Evolutionary conservation across 495 filamentous ascomycete species (phyloP).

Genomic region (Aspergillus haitiensis): DNA sequence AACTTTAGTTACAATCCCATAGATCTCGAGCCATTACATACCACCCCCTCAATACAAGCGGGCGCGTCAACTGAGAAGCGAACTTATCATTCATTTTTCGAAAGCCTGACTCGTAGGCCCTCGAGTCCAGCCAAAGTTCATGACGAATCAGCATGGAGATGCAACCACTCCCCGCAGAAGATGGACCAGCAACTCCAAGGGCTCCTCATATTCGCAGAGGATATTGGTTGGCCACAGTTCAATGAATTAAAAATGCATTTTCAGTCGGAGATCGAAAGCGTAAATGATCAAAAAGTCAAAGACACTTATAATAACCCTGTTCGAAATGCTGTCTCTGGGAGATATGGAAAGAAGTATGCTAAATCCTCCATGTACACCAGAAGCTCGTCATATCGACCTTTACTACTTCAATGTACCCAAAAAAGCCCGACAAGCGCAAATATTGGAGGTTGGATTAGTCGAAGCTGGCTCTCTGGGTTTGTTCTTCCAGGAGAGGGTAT

Average conservation of each 20-base stretch:
- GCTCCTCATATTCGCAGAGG: slow-evolving; percentile 50
- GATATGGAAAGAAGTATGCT: not conserved
- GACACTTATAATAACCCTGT: slow-evolving; percentile 16
- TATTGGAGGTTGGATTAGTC: slow-evolving; percentile 72
- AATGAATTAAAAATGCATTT: slow-evolving; percentile 32
- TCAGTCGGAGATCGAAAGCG: slow-evolving; percentile 22
- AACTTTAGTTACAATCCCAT: slow-evolving; percentile 24
- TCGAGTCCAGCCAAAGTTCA: slow-evolving; percentile 9
- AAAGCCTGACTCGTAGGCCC: slow-evolving; percentile 28
- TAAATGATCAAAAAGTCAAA: slow-evolving; percentile 11
- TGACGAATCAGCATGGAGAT: slow-evolving; percentile 39
- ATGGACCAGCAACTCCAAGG: slow-evolving; percentile 50
- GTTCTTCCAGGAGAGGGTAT: slow-evolving; percentile 74
- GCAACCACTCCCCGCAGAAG: slow-evolving; percentile 40
- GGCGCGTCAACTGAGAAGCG: slow-evolving; percentile 31
- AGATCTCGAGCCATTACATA: slow-evolving; percentile 13
- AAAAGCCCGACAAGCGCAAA: slow-evolving; percentile 18
- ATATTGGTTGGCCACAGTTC: slow-evolving; percentile 51
- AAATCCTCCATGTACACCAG: slow-evolving; percentile 37
- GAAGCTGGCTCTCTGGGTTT: slow-evolving; percentile 75
- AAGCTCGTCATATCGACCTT: slow-evolving; percentile 29
- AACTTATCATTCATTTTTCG: slow-evolving; percentile 30
- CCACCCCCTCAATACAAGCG: not conserved
- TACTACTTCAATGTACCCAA: slow-evolving; percentile 29
- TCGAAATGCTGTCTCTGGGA: not conserved